These are phyloP conservation scores for Moniliophthora roreri DNA, from an alignment of 1,284 basidiomycete genomes.

Conservation along the genomic window DNA sequence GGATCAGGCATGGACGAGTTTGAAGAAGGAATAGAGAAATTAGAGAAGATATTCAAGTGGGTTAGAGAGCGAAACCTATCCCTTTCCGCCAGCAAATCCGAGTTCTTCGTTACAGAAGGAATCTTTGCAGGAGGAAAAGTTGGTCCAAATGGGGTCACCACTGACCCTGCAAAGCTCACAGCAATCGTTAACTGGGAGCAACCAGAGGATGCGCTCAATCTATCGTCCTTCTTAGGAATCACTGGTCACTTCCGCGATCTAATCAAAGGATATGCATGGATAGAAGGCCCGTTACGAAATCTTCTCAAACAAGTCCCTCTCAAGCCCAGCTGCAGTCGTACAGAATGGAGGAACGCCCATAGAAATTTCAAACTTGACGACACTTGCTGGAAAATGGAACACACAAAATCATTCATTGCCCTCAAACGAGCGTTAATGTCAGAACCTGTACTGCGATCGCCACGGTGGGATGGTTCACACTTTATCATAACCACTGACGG, in stretches of 20 bases:
- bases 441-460: slow-evolving; percentile 7
- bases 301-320: slow-evolving; percentile 20
- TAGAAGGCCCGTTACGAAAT: slow-evolving; percentile 29
- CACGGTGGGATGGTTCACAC: slow-evolving; percentile 7
- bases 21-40: slow-evolving; percentile 19
- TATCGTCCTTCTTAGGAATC: slow-evolving; percentile 20
- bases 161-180: slow-evolving; percentile 32
- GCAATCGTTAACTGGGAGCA: slow-evolving; percentile 31
- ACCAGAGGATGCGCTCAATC: slow-evolving; percentile 26
- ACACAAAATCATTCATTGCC: slow-evolving; percentile 19
- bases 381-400: slow-evolving; percentile 25
- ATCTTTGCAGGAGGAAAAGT: slow-evolving; percentile 32
- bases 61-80: slow-evolving; percentile 25
- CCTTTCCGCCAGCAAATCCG: slow-evolving; percentile 29
- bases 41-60: slow-evolving; percentile 21
- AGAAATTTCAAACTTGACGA: slow-evolving; percentile 19
- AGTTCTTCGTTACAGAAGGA: slow-evolving; percentile 30
- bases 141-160: slow-evolving; percentile 27
- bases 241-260: slow-evolving; percentile 25
- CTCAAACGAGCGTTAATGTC: slow-evolving; percentile 3
- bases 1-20: slow-evolving; percentile 27
- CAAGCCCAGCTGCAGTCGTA: slow-evolving; percentile 20
- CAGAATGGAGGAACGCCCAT: slow-evolving; percentile 21
- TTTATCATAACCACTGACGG: slow-evolving; percentile 17
- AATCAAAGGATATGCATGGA: slow-evolving; percentile 29